phyloP scores from a whole-genome alignment of 228 moss, liverwort and hornwort species.

The Sphagnum magellanicum region DNA sequence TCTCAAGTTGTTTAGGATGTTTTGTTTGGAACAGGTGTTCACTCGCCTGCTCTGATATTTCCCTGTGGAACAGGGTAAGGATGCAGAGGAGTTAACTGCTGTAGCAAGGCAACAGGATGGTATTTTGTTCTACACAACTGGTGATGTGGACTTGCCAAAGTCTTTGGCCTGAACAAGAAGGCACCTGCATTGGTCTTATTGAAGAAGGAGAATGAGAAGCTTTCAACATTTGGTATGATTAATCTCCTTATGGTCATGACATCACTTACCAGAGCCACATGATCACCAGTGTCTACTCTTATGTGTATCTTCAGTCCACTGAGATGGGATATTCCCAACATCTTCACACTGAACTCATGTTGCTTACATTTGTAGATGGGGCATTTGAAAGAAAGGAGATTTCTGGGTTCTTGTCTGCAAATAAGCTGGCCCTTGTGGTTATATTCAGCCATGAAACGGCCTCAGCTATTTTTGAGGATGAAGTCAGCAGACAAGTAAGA shows the following conservation, averaged over 20 bases:
- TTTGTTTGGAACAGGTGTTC: too few relatives aligned
- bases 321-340: too few relatives aligned
- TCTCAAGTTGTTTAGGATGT: too few relatives aligned
- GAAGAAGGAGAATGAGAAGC: constrained; percentile 42
- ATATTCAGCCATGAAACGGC: constrained; percentile 43
- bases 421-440: constrained; percentile 72
- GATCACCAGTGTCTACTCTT: too few relatives aligned
- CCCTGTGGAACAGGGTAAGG: constrained; percentile 38
- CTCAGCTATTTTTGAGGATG: constrained; percentile 53
- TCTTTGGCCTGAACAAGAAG: constrained; percentile 45
- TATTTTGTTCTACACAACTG: constrained; percentile 63
- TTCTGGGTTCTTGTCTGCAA: constrained; percentile 30
- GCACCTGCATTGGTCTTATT: constrained; percentile 45
- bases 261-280: too few relatives aligned
- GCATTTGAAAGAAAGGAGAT: constrained; percentile 52
- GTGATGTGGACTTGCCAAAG: constrained; percentile 41
- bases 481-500: constrained; percentile 78
- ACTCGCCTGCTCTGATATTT: too few relatives aligned
- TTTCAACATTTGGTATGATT: constrained; percentile 41
- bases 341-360: too few relatives aligned
- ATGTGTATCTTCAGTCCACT: too few relatives aligned
- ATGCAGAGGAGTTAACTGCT: constrained; percentile 42
- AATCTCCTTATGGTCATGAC: neutral
- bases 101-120: constrained; percentile 63
- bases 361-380: constrained; percentile 39